Evolutionary conservation across 2,329 filamentous ascomycete genomes (phyloP).

Genomic region (Tolypocladium inflatum): DNA sequence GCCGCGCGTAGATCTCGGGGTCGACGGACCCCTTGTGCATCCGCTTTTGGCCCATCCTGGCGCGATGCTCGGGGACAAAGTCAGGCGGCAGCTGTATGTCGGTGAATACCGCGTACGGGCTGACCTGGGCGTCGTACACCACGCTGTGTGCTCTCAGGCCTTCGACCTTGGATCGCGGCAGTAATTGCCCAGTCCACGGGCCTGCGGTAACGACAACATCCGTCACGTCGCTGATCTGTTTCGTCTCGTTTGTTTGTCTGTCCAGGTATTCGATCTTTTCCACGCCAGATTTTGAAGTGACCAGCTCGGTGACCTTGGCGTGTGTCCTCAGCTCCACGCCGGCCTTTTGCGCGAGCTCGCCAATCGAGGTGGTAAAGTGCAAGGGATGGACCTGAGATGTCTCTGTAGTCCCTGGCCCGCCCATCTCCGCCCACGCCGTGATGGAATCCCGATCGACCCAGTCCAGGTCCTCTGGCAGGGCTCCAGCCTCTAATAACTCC

Average conservation of each 20-base stretch:
- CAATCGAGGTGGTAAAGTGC: conserved; percentile 81
- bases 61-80: conserved; percentile 45
- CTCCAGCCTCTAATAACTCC: conserved; percentile 41
- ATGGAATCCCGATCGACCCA: conserved; percentile 69
- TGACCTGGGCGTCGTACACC: conserved; percentile 54
- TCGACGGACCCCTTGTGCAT: conserved; percentile 56
- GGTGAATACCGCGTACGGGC: conserved; percentile 75
- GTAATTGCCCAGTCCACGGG: conserved; percentile 52
- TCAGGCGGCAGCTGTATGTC: conserved; percentile 64
- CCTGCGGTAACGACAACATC: conserved; percentile 49
- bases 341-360: conserved; percentile 59
- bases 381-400: conserved; percentile 93
- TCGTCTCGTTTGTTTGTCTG: conserved; percentile 26
- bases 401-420: conserved; percentile 52
- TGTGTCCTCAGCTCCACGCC: conserved; percentile 60
- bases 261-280: conserved; percentile 52
- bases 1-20: conserved; percentile 89
- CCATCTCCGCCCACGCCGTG: conserved; percentile 72
- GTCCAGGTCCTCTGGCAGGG: conserved; percentile 68
- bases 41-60: conserved; percentile 37
- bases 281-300: conserved; percentile 41
- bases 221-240: conserved; percentile 34
- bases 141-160: conserved; percentile 56
- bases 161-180: conserved; percentile 48
- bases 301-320: conserved; percentile 58